Evolutionary conservation across 108 stramenopile species (phyloP).

Genomic region (Conticribra weissflogii): DNA sequence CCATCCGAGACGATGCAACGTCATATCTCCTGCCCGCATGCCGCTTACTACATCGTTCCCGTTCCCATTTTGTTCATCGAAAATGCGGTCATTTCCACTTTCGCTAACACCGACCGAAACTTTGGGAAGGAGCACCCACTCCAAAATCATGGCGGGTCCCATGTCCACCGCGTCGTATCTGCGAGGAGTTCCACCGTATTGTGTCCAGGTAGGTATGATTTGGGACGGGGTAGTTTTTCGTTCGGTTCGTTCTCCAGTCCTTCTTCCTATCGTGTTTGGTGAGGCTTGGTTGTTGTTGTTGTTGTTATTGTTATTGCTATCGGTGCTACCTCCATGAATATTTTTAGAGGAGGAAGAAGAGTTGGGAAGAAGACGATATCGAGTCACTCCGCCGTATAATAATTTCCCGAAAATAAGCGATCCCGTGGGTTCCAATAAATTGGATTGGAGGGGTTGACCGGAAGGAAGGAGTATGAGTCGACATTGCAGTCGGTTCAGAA

Average conservation of each 20-base stretch:
- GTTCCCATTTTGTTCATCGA: neutral
- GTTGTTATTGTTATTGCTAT: neutral
- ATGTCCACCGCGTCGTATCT: slow-evolving; percentile 73
- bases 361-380: slow-evolving; percentile 63
- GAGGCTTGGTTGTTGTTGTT: slow-evolving; percentile 16
- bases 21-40: slow-evolving; percentile 26
- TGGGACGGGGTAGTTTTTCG: slow-evolving; percentile 35
- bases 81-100: neutral
- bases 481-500: slow-evolving; percentile 58
- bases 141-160: slow-evolving; percentile 70
- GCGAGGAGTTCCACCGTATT: slow-evolving; percentile 17
- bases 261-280: too few relatives aligned
- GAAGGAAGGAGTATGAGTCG: slow-evolving; percentile 67
- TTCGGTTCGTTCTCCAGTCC: slow-evolving; percentile 59
- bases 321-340: neutral
- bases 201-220: slow-evolving; percentile 14
- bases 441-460: slow-evolving; percentile 44
- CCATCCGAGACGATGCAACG: slow-evolving; percentile 49
- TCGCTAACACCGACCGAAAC: slow-evolving; percentile 14
- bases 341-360: neutral
- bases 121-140: slow-evolving; percentile 50
- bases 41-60: neutral
- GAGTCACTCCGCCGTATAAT: slow-evolving; percentile 72
- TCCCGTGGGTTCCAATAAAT: slow-evolving; percentile 48
- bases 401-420: slow-evolving; percentile 80